phyloP scores from a whole-genome alignment of 371 early-diverging fungal genomes.

The Coemansia sp. region DNA sequence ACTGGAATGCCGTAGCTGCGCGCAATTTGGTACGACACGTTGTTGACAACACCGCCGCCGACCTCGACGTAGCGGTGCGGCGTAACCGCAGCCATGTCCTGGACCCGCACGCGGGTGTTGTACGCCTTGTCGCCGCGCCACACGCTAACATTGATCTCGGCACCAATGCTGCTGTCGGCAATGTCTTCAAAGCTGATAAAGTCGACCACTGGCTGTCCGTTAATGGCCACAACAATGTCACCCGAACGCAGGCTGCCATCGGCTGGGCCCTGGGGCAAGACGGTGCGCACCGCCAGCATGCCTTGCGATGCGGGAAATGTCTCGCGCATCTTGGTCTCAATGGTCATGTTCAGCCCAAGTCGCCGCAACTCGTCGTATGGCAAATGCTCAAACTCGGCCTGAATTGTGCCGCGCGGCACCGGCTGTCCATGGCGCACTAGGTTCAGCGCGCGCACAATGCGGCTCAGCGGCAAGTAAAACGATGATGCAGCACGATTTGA shows the following conservation, averaged over 20 bases:
- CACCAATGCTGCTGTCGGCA: constrained; percentile 70
- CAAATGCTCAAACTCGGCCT: constrained; percentile 72
- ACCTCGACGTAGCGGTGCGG: constrained; percentile 75
- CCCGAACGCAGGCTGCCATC: constrained; percentile 74
- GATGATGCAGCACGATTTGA: constrained; percentile 81
- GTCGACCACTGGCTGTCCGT: constrained; percentile 74
- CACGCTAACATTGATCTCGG: constrained; percentile 60
- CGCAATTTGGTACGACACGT: constrained; percentile 71
- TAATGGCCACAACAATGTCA: constrained; percentile 81
- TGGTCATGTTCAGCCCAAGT: constrained; percentile 64
- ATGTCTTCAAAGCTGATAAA: constrained; percentile 67
- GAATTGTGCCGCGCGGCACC: constrained; percentile 90
- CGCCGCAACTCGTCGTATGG: constrained; percentile 70
- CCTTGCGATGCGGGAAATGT: constrained; percentile 79
- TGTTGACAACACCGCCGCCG: constrained; percentile 87
- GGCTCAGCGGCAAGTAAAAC: constrained; percentile 87
- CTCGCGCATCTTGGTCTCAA: constrained; percentile 72
- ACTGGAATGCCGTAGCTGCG: constrained; percentile 57
- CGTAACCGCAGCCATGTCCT: constrained; percentile 77
- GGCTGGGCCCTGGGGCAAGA: constrained; percentile 85
- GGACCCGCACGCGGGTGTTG: constrained; percentile 57
- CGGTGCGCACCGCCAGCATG: constrained; percentile 80
- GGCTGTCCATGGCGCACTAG: constrained; percentile 64
- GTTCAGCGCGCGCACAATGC: constrained; percentile 78
- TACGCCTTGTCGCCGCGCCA: constrained; percentile 67